A percentile compares a stretch with the other conserved stretches of the same genome.
phyloP scores from a whole-genome alignment of 1,284 basidiomycete genomes.

The Abortiporus biennis region DNA sequence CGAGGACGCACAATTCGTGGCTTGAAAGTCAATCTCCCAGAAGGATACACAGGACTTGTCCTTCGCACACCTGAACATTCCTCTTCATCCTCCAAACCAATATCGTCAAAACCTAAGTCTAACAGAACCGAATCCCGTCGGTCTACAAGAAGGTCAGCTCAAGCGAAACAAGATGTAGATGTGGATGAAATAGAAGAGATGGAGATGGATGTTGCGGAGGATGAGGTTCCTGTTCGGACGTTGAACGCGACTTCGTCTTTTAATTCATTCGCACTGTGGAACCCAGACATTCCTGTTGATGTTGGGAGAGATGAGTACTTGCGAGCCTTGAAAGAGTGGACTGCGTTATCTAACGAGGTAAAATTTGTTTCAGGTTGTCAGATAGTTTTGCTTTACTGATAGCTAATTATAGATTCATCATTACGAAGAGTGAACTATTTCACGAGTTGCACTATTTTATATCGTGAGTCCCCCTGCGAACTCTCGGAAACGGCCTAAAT shows the following conservation, averaged over 20 bases:
- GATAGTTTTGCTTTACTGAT: neutral
- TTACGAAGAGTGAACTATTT: conserved; percentile 10
- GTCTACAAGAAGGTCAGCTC: conserved; percentile 1
- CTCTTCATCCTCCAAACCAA: conserved; percentile 8
- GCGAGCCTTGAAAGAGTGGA: conserved; percentile 63
- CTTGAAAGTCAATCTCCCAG: conserved; percentile 51
- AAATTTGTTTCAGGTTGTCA: conserved; percentile 13
- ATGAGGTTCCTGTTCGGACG: conserved; percentile 25
- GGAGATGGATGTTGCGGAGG: conserved; percentile 13
- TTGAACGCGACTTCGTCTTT: conserved; percentile 50
- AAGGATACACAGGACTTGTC: conserved; percentile 63
- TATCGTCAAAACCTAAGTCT: conserved; percentile 8
- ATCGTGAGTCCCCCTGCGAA: too few species aligned
- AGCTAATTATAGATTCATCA: conserved; percentile 8
- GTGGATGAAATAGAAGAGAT: conserved; percentile 15
- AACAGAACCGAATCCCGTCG: too few species aligned
- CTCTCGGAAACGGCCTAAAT: too few species aligned
- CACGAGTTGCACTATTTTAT: neutral
- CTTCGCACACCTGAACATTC: conserved; percentile 30
- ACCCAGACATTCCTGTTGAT: conserved; percentile 64
- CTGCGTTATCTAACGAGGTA: conserved; percentile 50
- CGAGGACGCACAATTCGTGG: conserved; percentile 68
- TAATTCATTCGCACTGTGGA: conserved; percentile 62
- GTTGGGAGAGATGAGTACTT: conserved; percentile 64
- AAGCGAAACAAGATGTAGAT: conserved; percentile 15